Percentiles rank a stretch among this genome's conserved stretches.
Evolutionary conservation across 495 filamentous ascomycete genomes (phyloP).

Genomic region (Penicillium mononematosum): DNA sequence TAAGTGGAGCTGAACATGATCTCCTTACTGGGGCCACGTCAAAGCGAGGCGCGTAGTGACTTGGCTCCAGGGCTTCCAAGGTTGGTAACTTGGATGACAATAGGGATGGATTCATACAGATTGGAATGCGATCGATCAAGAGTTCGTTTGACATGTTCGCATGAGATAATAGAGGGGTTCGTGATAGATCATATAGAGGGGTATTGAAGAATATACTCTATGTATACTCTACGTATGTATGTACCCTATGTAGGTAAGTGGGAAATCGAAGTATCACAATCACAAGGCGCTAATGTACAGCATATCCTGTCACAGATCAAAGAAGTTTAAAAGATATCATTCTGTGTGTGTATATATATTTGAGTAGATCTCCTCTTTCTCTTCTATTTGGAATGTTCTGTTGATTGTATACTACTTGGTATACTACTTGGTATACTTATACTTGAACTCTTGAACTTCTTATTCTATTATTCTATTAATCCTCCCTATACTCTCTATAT

Average conservation of each 20-base stretch:
- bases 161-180: constrained; percentile 5
- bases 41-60: constrained; percentile 6
- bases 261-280: constrained; percentile 26
- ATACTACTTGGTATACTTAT: not conserved
- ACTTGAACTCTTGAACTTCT: not conserved
- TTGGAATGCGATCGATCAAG: not conserved
- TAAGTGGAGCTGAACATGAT: constrained; percentile 5
- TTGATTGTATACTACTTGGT: not conserved
- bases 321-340: not conserved
- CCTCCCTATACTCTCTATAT: not conserved
- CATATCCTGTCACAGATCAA: constrained; percentile 12
- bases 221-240: too few species aligned
- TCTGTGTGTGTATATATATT: not conserved
- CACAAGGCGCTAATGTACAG: constrained; percentile 16
- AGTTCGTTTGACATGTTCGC: constrained; percentile 2
- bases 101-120: not conserved
- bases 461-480: too few species aligned
- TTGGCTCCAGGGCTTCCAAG: not conserved
- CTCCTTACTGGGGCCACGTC: constrained; percentile 2
- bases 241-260: too few species aligned
- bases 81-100: not conserved
- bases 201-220: not conserved
- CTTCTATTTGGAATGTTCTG: not conserved
- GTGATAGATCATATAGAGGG: constrained; percentile 1
- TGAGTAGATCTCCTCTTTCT: not conserved